phyloP scores from a whole-genome alignment of 108 stramenopile genomes.

The Skeletonema grethae region DNA sequence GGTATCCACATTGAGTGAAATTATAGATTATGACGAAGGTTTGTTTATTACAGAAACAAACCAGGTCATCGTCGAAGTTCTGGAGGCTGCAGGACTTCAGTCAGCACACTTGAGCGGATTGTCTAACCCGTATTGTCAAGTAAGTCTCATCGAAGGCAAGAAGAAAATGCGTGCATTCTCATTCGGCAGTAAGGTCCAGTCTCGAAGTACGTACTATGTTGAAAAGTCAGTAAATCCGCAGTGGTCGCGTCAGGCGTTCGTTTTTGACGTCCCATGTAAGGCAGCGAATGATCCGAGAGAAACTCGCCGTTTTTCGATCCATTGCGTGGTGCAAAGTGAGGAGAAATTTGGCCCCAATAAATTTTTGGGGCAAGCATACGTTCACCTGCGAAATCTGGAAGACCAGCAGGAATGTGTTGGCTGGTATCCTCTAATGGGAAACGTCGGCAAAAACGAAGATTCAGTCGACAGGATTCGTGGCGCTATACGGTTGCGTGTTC shows the following conservation, averaged over 20 bases:
- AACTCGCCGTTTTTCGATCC: constrained; percentile 68
- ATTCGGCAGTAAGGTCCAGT: constrained; percentile 44
- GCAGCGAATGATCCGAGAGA: constrained; percentile 54
- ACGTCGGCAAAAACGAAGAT: constrained; percentile 66
- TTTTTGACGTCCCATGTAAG: constrained; percentile 80
- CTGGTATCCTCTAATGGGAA: constrained; percentile 86
- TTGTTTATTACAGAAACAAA: constrained; percentile 53
- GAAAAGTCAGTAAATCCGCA: constrained; percentile 75
- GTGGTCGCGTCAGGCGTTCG: constrained; percentile 84
- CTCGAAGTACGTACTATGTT: constrained; percentile 76
- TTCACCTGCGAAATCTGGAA: constrained; percentile 71
- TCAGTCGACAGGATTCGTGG: constrained; percentile 70
- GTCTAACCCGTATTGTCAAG: constrained; percentile 81
- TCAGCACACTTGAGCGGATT: constrained; percentile 63
- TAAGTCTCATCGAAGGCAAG: constrained; percentile 55
- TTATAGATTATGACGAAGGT: constrained; percentile 46
- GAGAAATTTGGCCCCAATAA: constrained; percentile 64
- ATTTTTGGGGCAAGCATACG: constrained; percentile 67
- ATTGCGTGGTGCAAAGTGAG: constrained; percentile 31
- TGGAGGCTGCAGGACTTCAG: constrained; percentile 80
- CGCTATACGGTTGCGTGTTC: constrained; percentile 76
- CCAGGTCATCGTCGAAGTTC: constrained; percentile 81
- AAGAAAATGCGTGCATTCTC: constrained; percentile 45
- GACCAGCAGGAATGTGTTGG: constrained; percentile 78
- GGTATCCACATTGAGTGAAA: constrained; percentile 24